Percentiles rank a stretch among this genome's conserved stretches.
Conservation (phyloP, 495 filamentous ascomycete genomes). For the Neurospora sp. region DNA sequence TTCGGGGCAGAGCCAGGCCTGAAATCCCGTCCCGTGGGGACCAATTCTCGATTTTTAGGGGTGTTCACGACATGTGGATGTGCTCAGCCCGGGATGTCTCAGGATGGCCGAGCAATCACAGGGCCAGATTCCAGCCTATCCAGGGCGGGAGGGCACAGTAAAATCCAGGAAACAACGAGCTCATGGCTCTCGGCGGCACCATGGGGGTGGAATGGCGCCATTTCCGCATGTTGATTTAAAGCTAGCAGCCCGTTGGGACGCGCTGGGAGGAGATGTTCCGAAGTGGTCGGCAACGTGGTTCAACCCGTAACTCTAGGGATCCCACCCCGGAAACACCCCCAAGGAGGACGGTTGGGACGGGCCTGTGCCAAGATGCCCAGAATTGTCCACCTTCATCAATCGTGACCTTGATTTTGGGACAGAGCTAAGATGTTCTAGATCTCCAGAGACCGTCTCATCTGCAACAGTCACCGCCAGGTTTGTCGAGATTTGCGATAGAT, state of each 20-base stretch:
- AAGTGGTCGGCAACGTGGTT: not conserved
- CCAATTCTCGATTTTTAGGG: not conserved
- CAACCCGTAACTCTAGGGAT: not conserved
- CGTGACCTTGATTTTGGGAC: slow-evolving; percentile 16
- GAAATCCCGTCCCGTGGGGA: not conserved
- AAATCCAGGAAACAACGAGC: not conserved
- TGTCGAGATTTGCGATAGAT: not conserved
- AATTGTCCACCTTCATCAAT: not conserved
- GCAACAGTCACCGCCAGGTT: not conserved
- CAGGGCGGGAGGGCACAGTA: not conserved
- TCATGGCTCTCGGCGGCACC: not conserved
- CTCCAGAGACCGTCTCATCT: slow-evolving; percentile 13
- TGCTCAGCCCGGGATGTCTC: not conserved
- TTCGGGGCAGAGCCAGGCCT: not conserved
- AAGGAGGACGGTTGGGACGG: not conserved
- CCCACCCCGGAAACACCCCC: not conserved
- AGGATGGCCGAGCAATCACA: not conserved
- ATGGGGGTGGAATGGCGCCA: slow-evolving; percentile 6
- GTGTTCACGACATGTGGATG: not conserved
- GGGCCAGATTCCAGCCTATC: not conserved
- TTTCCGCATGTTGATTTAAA: slow-evolving; percentile 1
- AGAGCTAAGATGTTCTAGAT: slow-evolving; percentile 13
- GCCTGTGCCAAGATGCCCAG: not conserved
- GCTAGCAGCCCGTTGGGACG: not conserved
- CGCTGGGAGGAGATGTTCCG: not conserved